These are phyloP conservation scores for Pyrenochaeta sp. DNA, from an alignment of 2,329 filamentous ascomycete genomes.

Conservation along the genomic window DNA sequence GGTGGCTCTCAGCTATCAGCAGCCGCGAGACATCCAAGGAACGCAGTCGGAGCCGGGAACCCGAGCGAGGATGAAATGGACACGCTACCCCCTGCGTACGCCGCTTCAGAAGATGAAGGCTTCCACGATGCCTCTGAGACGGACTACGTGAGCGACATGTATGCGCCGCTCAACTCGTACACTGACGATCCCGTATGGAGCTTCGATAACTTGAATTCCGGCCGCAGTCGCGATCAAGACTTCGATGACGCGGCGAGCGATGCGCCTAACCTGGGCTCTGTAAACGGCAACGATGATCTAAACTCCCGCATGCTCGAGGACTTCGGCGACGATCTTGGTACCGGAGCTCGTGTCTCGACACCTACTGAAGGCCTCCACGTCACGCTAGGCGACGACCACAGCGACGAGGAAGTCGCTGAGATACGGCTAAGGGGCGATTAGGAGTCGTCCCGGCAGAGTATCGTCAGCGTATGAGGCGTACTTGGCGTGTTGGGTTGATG, in stretches of 20 bases:
- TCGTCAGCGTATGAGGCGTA: background rate
- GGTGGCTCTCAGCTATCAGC: slow-evolving; percentile 44
- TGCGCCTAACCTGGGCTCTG: slow-evolving; percentile 29
- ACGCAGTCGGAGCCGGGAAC: slow-evolving; percentile 46
- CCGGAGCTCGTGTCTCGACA: slow-evolving; percentile 27
- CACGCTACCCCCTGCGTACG: slow-evolving; percentile 32
- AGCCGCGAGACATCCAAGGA: slow-evolving; percentile 45
- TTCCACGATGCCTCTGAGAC: slow-evolving; percentile 12
- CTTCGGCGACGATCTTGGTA: slow-evolving; percentile 36
- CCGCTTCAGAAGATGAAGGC: slow-evolving; percentile 28
- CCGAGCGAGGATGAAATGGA: slow-evolving; percentile 34
- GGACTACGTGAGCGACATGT: slow-evolving; percentile 10
- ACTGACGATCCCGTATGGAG: slow-evolving; percentile 29
- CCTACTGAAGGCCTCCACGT: slow-evolving; percentile 30
- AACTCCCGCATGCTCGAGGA: slow-evolving; percentile 36
- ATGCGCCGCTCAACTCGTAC: slow-evolving; percentile 16
- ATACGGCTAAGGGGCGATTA: slow-evolving; percentile 22
- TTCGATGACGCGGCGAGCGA: slow-evolving; percentile 35
- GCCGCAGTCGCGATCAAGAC: slow-evolving; percentile 6
- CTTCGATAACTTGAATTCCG: slow-evolving; percentile 20
- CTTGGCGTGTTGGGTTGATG: background rate
- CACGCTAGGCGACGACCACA: slow-evolving; percentile 12
- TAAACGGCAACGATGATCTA: slow-evolving; percentile 25
- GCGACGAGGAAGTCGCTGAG: slow-evolving; percentile 36
- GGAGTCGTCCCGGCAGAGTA: background rate